Percentiles rank a stretch among this genome's conserved stretches.
These are phyloP conservation scores for Phytopythium montanum DNA, from an alignment of 352 stramenopile species.

Conservation along the genomic window DNA sequence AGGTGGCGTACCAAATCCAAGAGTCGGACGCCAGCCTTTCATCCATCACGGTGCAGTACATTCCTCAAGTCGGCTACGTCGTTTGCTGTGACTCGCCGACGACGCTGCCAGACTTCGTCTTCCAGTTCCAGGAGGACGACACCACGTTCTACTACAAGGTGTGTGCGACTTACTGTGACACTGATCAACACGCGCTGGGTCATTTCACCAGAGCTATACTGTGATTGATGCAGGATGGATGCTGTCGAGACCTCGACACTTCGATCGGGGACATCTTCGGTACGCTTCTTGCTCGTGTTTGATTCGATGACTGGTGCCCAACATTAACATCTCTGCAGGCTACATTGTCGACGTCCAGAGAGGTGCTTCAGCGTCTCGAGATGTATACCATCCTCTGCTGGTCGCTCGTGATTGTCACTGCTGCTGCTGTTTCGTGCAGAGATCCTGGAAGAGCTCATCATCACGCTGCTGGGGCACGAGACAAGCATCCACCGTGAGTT, in stretches of 20 bases:
- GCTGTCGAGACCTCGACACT: conserved; percentile 75
- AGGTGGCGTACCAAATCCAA: conserved; percentile 82
- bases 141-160: conserved; percentile 88
- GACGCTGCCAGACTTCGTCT: conserved; percentile 70
- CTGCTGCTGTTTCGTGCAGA: conserved; percentile 24
- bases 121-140: conserved; percentile 88
- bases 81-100: conserved; percentile 74
- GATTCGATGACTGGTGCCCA: too few relatives aligned
- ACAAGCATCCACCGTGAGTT: conserved; percentile 52
- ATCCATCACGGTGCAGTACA: conserved; percentile 83
- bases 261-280: conserved; percentile 83
- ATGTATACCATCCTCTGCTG: neutral
- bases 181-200: neutral
- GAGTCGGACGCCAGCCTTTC: conserved; percentile 63
- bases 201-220: neutral
- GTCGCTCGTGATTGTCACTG: neutral
- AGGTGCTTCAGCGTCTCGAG: conserved; percentile 29
- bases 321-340: conserved; percentile 21
- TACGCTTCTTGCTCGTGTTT: conserved; percentile 10
- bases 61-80: conserved; percentile 85
- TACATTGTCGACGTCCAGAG: conserved; percentile 80
- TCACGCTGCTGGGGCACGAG: conserved; percentile 70
- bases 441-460: conserved; percentile 69
- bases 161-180: neutral
- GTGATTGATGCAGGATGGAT: conserved; percentile 41